Conservation (phyloP, 2,329 filamentous ascomycete genomes). For the Alternaria arbusti region DNA sequence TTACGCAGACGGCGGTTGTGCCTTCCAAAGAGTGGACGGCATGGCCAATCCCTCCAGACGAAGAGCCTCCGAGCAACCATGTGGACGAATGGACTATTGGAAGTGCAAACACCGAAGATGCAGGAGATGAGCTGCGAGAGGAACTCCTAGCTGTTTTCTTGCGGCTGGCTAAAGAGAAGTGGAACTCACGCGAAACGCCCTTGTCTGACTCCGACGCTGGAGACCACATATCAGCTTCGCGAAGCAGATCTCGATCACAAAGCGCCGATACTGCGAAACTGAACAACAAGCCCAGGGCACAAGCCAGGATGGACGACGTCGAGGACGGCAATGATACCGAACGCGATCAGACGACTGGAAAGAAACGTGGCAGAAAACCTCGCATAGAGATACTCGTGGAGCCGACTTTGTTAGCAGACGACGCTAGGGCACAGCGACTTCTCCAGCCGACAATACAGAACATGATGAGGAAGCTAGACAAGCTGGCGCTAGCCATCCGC, state of each 20-base stretch:
- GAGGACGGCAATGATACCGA: conserved; percentile 5
- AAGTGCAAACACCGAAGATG: conserved; percentile 51
- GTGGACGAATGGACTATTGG: conserved; percentile 62
- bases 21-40: conserved; percentile 74
- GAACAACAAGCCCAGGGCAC: not conserved
- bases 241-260: conserved; percentile 20
- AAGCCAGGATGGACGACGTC: conserved; percentile 14
- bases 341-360: not conserved
- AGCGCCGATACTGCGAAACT: conserved; percentile 8
- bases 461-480: conserved; percentile 72
- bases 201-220: conserved; percentile 17
- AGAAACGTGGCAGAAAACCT: conserved; percentile 18
- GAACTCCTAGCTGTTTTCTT: conserved; percentile 71
- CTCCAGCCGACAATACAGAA: conserved; percentile 74
- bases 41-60: conserved; percentile 73
- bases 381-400: conserved; percentile 11
- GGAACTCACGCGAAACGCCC: conserved; percentile 47
- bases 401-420: conserved; percentile 71
- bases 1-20: conserved; percentile 46
- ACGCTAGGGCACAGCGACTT: conserved; percentile 69
- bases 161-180: conserved; percentile 71
- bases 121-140: conserved; percentile 72
- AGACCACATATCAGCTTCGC: not conserved
- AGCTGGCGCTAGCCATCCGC: conserved; percentile 73
- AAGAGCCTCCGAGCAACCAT: conserved; percentile 45